These are phyloP conservation scores for Trametes meyenii DNA, from an alignment of 768 basidiomycete genomes.

Conservation along the genomic window DNA sequence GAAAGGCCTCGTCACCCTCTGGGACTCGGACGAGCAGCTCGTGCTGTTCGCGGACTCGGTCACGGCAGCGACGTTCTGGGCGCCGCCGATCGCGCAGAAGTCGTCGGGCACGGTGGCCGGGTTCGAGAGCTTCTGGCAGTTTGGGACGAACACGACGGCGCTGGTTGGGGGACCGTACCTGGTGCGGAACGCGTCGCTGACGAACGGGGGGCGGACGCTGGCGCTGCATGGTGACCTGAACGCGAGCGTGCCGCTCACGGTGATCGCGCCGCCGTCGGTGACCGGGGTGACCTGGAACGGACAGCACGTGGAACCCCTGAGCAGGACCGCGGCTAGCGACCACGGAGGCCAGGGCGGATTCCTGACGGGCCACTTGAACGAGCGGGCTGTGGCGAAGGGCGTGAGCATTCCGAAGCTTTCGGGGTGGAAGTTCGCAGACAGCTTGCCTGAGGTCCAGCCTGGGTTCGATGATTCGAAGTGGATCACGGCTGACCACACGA, in stretches of 20 bases:
- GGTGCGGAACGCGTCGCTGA: constrained; percentile 45
- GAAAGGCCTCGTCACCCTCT: constrained; percentile 58
- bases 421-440: constrained; percentile 77
- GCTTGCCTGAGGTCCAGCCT: constrained; percentile 66
- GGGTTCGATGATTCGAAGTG: constrained; percentile 66
- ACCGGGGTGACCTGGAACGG: constrained; percentile 76
- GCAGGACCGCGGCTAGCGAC: constrained; percentile 39
- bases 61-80: constrained; percentile 76
- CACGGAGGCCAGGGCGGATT: constrained; percentile 55
- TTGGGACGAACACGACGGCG: constrained; percentile 71
- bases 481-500: constrained; percentile 69
- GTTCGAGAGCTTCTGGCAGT: constrained; percentile 59
- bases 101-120: constrained; percentile 34
- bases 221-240: constrained; percentile 72
- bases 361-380: constrained; percentile 50
- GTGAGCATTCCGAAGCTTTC: constrained; percentile 52
- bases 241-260: constrained; percentile 55
- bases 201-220: constrained; percentile 38
- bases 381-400: constrained; percentile 34
- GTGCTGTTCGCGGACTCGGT: constrained; percentile 68
- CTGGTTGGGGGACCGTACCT: constrained; percentile 54
- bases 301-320: constrained; percentile 33
- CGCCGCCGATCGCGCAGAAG: constrained; percentile 56
- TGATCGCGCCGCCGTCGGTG: constrained; percentile 62
- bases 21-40: constrained; percentile 68